Percentiles rank a stretch among this genome's conserved stretches.
Conservation (phyloP, 2,329 filamentous ascomycete species). For the Clarireedia homoeocarpa region DNA sequence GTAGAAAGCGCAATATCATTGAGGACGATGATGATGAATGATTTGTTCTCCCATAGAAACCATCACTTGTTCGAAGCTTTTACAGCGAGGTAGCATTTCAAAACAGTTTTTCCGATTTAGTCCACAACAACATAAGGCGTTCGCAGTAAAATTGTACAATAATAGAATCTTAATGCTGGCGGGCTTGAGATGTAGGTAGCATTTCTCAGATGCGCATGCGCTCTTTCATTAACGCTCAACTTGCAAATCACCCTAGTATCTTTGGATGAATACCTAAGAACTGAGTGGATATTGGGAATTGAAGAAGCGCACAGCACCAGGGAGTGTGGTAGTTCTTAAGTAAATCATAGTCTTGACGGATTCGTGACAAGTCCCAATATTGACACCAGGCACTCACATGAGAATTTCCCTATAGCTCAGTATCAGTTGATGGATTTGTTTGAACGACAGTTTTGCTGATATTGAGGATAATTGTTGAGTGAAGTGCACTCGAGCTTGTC, state of each 20-base stretch:
- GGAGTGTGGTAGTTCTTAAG: too few species aligned
- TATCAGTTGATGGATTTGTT: background rate
- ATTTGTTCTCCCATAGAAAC: background rate
- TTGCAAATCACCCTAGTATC: too few species aligned
- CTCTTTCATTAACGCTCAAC: too few species aligned
- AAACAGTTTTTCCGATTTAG: background rate
- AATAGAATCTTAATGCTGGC: background rate
- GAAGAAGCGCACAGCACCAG: too few species aligned
- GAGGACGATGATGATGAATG: constrained; percentile 48
- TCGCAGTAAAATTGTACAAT: constrained; percentile 1
- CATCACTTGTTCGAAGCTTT: background rate
- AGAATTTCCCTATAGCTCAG: background rate
- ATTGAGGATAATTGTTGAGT: background rate
- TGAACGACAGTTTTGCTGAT: too few species aligned
- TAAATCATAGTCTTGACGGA: too few species aligned
- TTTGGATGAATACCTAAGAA: too few species aligned
- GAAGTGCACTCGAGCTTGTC: background rate
- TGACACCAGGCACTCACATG: too few species aligned
- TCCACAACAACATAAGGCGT: background rate
- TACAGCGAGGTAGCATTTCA: background rate
- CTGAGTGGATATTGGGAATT: too few species aligned
- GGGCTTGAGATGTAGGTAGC: too few species aligned
- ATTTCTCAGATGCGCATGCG: too few species aligned
- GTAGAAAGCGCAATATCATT: constrained; percentile 48
- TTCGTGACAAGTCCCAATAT: too few species aligned